These are phyloP conservation scores for Eurotiales sp. DNA, from an alignment of 2,329 filamentous ascomycete species.

Conservation along the genomic window DNA sequence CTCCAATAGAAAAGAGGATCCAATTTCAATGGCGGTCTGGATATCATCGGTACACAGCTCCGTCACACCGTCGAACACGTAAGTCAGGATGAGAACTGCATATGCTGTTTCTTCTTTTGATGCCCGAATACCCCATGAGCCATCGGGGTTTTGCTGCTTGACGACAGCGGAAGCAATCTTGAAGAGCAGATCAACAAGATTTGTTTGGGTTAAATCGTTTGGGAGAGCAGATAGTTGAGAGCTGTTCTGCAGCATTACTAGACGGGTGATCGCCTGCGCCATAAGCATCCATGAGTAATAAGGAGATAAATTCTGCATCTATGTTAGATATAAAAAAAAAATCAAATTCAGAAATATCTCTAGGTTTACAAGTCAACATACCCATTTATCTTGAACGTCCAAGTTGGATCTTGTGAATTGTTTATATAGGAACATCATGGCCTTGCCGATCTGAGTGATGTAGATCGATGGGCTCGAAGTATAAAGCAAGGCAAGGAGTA, in stretches of 20 bases:
- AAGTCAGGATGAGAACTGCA: conserved; percentile 17
- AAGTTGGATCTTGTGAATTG: conserved; percentile 22
- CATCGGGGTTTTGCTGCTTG: conserved; percentile 13
- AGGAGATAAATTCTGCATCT: conserved; percentile 15
- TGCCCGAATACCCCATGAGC: conserved; percentile 17
- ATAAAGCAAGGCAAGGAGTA: conserved; percentile 28
- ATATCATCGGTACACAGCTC: not conserved
- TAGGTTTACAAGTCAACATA: conserved; percentile 19
- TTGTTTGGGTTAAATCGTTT: not conserved
- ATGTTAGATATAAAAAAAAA: not conserved
- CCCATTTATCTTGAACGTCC: conserved; percentile 26
- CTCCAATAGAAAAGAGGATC: not conserved
- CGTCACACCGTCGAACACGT: not conserved
- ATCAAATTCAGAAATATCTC: not conserved
- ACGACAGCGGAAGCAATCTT: conserved; percentile 9
- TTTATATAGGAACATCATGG: conserved; percentile 23
- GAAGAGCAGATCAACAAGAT: conserved; percentile 7
- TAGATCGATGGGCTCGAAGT: conserved; percentile 16
- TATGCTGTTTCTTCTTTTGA: conserved; percentile 22
- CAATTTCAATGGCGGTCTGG: not conserved
- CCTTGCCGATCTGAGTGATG: conserved; percentile 26
- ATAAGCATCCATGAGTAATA: conserved; percentile 21
- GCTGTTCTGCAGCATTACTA: conserved; percentile 13
- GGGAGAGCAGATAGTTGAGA: not conserved
- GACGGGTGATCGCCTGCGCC: conserved; percentile 14